These are phyloP conservation scores for Agaricales sp. DNA, from an alignment of 1,284 basidiomycete genomes.

Conservation along the genomic window DNA sequence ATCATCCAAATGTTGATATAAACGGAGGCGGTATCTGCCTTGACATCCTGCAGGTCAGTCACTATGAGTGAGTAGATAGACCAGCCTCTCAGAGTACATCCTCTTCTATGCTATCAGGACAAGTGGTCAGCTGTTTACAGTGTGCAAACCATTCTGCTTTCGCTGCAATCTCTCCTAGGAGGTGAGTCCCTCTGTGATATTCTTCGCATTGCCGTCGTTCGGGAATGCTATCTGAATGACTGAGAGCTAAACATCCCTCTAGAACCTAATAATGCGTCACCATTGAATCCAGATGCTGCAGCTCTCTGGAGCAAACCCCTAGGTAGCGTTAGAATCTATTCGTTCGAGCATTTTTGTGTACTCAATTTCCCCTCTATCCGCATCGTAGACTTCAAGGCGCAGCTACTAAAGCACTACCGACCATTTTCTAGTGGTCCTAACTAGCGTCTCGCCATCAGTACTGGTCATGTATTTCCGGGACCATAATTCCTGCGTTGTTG, in stretches of 20 bases:
- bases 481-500: constrained; percentile 3
- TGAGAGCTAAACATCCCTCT: constrained; percentile 6
- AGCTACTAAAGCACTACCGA: constrained; percentile 67
- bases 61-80: constrained; percentile 4
- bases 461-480: constrained; percentile 10
- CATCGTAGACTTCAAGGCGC: constrained; percentile 56
- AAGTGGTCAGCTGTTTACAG: constrained; percentile 89
- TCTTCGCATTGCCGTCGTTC: not conserved
- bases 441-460: constrained; percentile 20
- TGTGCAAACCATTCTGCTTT: constrained; percentile 81
- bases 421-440: constrained; percentile 40
- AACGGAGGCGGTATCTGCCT: constrained; percentile 73
- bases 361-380: too few species aligned
- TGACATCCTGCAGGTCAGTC: constrained; percentile 65
- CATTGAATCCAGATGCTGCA: constrained; percentile 76
- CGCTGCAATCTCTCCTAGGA: constrained; percentile 75
- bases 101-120: constrained; percentile 39
- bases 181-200: constrained; percentile 36
- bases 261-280: constrained; percentile 88
- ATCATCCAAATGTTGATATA: constrained; percentile 80
- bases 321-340: constrained; percentile 35
- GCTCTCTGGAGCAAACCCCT: constrained; percentile 62
- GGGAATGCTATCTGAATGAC: not conserved
- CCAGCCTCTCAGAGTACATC: too few species aligned
- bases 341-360: too few species aligned